Conservation (phyloP, 164 flowering plant species). For the Liquidambar formosana region DNA sequence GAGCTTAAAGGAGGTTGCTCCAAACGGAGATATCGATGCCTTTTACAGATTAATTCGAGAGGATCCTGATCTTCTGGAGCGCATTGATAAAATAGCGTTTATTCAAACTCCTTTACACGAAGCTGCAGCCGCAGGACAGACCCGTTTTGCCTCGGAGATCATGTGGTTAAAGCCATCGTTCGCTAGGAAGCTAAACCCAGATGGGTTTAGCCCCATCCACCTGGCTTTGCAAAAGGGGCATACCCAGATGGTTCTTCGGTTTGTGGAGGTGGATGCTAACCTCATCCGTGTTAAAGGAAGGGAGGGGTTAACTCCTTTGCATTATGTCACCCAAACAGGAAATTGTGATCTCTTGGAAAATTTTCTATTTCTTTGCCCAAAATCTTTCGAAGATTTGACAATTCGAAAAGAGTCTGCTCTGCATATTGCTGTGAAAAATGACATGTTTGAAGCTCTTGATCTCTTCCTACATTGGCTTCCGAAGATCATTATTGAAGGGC, state of each 20-base stretch:
- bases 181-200: constrained; percentile 17
- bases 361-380: constrained; percentile 18
- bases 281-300: constrained; percentile 28
- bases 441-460: constrained; percentile 6
- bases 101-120: constrained; percentile 31
- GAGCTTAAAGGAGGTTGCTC: constrained; percentile 1
- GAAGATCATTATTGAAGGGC: not conserved
- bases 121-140: constrained; percentile 24
- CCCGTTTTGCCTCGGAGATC: constrained; percentile 21
- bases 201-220: constrained; percentile 31
- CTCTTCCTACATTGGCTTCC: constrained; percentile 19
- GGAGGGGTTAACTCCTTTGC: constrained; percentile 25
- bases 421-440: constrained; percentile 19
- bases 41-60: constrained; percentile 13
- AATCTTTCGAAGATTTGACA: constrained; percentile 24
- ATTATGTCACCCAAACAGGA: constrained; percentile 17
- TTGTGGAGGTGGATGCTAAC: constrained; percentile 7
- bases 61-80: constrained; percentile 10
- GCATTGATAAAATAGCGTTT: constrained; percentile 8
- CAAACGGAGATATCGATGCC: constrained; percentile 9
- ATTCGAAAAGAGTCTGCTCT: constrained; percentile 21
- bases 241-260: not conserved
- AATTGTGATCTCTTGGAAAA: constrained; percentile 3
- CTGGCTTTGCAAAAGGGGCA: constrained; percentile 17
- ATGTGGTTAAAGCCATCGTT: constrained; percentile 24